These are phyloP conservation scores for Sporobolus alterniflorus DNA, from an alignment of 202 grass and related monocot species.

Conservation along the genomic window DNA sequence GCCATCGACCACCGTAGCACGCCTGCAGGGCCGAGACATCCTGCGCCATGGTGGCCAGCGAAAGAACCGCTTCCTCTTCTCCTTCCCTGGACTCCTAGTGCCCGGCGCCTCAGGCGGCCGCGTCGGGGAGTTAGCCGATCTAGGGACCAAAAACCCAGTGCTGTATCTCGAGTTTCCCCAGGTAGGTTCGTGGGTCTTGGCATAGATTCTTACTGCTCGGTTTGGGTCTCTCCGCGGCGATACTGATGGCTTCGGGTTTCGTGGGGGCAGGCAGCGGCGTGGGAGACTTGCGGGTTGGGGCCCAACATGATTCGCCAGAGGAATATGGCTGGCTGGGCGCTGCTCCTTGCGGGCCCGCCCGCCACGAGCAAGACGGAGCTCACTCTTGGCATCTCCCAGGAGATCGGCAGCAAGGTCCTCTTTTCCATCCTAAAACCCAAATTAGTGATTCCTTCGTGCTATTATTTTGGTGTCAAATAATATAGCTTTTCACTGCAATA, in stretches of 20 bases:
- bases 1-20: constrained; percentile 57
- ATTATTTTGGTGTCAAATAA: not conserved
- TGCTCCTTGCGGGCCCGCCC: constrained; percentile 87
- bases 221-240: constrained; percentile 25
- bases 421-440: not conserved
- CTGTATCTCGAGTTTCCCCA: constrained; percentile 88
- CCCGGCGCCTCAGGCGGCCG: constrained; percentile 58
- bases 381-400: constrained; percentile 88
- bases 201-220: constrained; percentile 7
- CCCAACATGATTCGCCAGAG: constrained; percentile 96
- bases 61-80: constrained; percentile 89
- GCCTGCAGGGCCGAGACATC: constrained; percentile 85
- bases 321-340: constrained; percentile 91
- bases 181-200: constrained; percentile 31
- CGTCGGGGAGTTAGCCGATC: constrained; percentile 79
- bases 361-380: constrained; percentile 92
- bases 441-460: not conserved
- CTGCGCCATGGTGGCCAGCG: constrained; percentile 71
- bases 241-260: constrained; percentile 68
- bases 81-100: constrained; percentile 88
- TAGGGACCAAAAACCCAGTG: constrained; percentile 81
- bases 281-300: constrained; percentile 67
- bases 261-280: constrained; percentile 82
- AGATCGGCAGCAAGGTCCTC: constrained; percentile 93
- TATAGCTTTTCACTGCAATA: not conserved